These are phyloP conservation scores for Byssothecium circinans DNA, from an alignment of 2,329 filamentous ascomycete species.

Conservation along the genomic window DNA sequence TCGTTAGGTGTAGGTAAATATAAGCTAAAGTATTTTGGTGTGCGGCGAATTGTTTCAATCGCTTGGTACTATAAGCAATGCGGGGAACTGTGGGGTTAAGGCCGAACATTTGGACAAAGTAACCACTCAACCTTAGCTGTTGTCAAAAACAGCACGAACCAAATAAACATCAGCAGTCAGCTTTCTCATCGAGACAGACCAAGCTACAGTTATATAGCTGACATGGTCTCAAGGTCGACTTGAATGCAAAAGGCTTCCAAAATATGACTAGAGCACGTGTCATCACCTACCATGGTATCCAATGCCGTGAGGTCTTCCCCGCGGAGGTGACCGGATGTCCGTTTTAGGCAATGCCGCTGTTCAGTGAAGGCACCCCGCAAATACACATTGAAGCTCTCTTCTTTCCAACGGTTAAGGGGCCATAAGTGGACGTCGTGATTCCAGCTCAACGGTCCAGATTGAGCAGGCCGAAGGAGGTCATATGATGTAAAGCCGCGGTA, in stretches of 20 bases:
- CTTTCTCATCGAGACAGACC: too few relatives aligned
- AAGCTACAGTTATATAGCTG: not conserved
- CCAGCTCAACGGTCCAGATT: not conserved
- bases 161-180: too few relatives aligned
- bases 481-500: conserved; percentile 1
- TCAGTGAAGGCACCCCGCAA: conserved; percentile 3
- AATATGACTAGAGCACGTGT: not conserved
- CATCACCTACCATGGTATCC: not conserved
- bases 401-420: conserved; percentile 4
- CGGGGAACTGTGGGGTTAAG: not conserved
- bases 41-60: too few relatives aligned
- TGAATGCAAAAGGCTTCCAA: not conserved
- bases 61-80: not conserved
- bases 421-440: conserved; percentile 3
- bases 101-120: not conserved
- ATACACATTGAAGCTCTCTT: conserved; percentile 1
- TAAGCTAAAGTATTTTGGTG: too few relatives aligned
- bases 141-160: too few relatives aligned
- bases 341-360: conserved; percentile 11
- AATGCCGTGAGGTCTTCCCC: conserved; percentile 5
- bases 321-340: conserved; percentile 13
- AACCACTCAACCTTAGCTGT: too few relatives aligned
- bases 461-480: conserved; percentile 2
- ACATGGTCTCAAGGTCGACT: not conserved
- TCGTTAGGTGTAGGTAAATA: too few relatives aligned